Evolutionary conservation across 805 yeast species (phyloP), one percentile per base, ranked within the genome.

Genomic region (Ogataea allantospora): DNA sequence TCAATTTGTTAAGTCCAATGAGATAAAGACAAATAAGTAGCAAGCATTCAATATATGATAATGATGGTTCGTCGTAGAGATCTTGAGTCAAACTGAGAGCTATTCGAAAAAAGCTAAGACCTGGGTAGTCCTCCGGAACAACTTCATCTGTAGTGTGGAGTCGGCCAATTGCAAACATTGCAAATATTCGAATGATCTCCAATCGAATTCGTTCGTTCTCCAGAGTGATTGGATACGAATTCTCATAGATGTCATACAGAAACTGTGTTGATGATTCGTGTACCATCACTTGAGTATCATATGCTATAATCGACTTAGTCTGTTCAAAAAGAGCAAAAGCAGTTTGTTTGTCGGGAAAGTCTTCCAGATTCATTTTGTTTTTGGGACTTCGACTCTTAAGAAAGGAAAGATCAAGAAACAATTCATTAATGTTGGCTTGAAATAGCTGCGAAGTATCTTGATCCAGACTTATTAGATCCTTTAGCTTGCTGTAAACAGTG

Each of bases 271-370:
- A 28, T 5, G 38, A 38, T 5, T 29, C 10, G 16, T 38, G 38
- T 13, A 33, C 18, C 42, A 38, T 38, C 8, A 38, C 27, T 17
- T 38, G 42, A 17, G 33, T 38, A 15, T 38, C 42, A 13, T 33
- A 33, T 3, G 42, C 29, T 5, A 33, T 33, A 24, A 33, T 20
- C 7, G 15, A 23, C 15, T 27, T 23, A 12, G 42, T 38, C 27
- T 30, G 33, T 8, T 22, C 27, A 30, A 33, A 27, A 9, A 38
- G 30, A 6, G 31, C 25, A 21, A 29, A 15, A 1, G 38, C 42
- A 9, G 30, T 33, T 11, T 12, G 12, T 10, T 9, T 8, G 10
- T 29, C 38, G 2, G 42, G 42, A 20, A 27, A 30, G 7, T 21
- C 12, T 6, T 27, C 16, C 3, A 20, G 10, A 13, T 28, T 27